Conservation (phyloP, 1,139 yeast species). For the Casaregolazyma suthepensis region DNA sequence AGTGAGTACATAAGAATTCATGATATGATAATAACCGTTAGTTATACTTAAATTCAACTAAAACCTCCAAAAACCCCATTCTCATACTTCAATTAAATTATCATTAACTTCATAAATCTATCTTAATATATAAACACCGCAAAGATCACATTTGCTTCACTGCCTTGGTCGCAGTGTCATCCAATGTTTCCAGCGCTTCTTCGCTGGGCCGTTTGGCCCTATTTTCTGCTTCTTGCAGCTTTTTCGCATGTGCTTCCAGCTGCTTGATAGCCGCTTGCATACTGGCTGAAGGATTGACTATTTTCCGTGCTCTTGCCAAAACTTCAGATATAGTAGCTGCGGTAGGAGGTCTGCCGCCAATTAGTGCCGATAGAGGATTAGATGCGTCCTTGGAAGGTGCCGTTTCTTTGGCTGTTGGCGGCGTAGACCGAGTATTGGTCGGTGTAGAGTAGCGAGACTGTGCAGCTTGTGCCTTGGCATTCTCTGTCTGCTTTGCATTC, state of each 20-base stretch:
- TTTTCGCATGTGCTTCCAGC: conserved; percentile 31
- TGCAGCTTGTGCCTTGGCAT: conserved; percentile 9
- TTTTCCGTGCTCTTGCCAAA: conserved; percentile 33
- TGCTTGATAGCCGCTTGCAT: conserved; percentile 33
- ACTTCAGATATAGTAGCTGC: conserved; percentile 32
- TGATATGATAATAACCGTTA: too few species aligned
- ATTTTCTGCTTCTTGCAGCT: conserved; percentile 17
- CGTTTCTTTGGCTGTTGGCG: neutral
- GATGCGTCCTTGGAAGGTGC: conserved; percentile 2
- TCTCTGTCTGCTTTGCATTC: conserved; percentile 10
- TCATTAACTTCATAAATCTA: conserved; percentile 3
- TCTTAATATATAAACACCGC: neutral
- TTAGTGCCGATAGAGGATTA: conserved; percentile 8
- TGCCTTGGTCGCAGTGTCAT: conserved; percentile 17
- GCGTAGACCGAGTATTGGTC: conserved; percentile 8
- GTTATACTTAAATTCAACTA: too few species aligned
- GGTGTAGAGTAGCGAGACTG: conserved; percentile 7
- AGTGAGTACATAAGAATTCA: too few species aligned
- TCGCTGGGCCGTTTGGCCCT: conserved; percentile 17
- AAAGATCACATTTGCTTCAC: conserved; percentile 11
- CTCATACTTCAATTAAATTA: neutral
- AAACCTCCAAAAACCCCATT: too few species aligned
- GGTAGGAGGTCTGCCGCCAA: conserved; percentile 14
- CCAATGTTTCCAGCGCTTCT: conserved; percentile 13
- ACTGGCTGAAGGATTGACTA: conserved; percentile 33